Base-by-base conservation (phyloP, 1,284 basidiomycete species). In the Hemileia vastatrix region DNA sequence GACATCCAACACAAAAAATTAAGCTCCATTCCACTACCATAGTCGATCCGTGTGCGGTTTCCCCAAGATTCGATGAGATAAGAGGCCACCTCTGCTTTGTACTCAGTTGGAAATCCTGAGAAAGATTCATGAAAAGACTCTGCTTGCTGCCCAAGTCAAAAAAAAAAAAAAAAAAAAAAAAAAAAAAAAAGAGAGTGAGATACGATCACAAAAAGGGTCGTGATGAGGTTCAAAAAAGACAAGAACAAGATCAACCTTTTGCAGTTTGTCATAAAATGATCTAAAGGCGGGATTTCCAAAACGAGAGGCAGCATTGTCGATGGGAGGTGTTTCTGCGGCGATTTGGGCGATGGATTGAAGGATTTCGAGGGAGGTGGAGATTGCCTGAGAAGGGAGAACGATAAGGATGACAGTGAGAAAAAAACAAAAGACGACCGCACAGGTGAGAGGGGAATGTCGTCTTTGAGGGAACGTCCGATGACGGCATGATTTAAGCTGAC, bases 211-310 rank as follows among this genome's bases (percentile, higher is more conserved):
- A 19, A 24, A 18, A 15, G 11, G 23, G 31, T 44, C 4, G 21
- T 53, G 15, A 5, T 19, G 47, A 2, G 27, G 24, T 9, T n/a
- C 55, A 43, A 44, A 58, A 32, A 54, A 60, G 40, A 67, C 65
- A 18, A 69, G 64, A 43, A 23, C 61, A 54, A 65, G 23, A 72
- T 81, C 68, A 70, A 87, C 88, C 76, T 87, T 81, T 18, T 78
- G 73, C 13, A 97, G 80, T 70, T 84, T 83, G 76, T 94, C 90
- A 71, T 94, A 90, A 71, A 98, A 93, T 0, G 83, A 84, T 70
- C 88, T 82, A 78, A 99, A 99, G 0, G 94, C 94, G 1, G 94
- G 93, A 76, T 99, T 99, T 1, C 94, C 95, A 71, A 99, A 99
- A 24, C 95, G 80, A 49, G 92, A 96, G 0, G 86, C 85, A 65